These are phyloP conservation scores for Leishmania guyanensis DNA, from an alignment of 208 protist genomes.

Conservation along the genomic window DNA sequence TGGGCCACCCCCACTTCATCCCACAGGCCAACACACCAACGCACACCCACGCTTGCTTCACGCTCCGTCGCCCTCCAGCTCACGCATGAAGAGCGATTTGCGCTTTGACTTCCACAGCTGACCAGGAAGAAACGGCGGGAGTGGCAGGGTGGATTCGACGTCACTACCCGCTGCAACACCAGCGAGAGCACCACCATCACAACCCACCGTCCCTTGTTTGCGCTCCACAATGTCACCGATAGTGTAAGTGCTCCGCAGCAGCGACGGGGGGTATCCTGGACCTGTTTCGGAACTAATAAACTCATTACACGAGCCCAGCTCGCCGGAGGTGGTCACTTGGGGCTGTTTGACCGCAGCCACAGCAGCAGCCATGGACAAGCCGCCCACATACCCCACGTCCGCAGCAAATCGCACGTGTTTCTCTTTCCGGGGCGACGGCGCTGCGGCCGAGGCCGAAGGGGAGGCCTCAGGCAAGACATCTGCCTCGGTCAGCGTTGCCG, in stretches of 20 bases:
- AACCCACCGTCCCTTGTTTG: neutral
- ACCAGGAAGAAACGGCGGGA: slow-evolving; percentile 7
- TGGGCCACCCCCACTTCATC: neutral
- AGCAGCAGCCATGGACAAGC: too few species aligned
- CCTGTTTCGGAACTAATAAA: neutral
- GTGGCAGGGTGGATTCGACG: neutral
- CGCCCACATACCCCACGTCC: neutral
- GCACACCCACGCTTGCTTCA: neutral
- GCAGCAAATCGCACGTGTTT: slow-evolving; percentile 41
- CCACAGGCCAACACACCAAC: neutral
- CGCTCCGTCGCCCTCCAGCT: slow-evolving; percentile 29
- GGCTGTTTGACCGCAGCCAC: neutral
- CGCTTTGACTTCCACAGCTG: slow-evolving; percentile 37
- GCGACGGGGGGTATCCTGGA: neutral
- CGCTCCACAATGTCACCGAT: slow-evolving; percentile 69
- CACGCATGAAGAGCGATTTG: slow-evolving; percentile 58
- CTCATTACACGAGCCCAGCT: neutral
- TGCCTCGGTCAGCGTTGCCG: neutral
- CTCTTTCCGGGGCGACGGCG: slow-evolving; percentile 9
- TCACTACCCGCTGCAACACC: neutral
- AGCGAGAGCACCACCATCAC: neutral
- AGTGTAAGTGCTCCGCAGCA: slow-evolving; percentile 27
- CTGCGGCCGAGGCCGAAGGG: slow-evolving; percentile 2
- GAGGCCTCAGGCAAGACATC: neutral
- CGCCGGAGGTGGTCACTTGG: neutral